A percentile compares a stretch with the other conserved stretches of the same genome.
Evolutionary conservation across 2,329 filamentous ascomycete genomes (phyloP).

Genomic region (Colletotrichum higginsianum): DNA sequence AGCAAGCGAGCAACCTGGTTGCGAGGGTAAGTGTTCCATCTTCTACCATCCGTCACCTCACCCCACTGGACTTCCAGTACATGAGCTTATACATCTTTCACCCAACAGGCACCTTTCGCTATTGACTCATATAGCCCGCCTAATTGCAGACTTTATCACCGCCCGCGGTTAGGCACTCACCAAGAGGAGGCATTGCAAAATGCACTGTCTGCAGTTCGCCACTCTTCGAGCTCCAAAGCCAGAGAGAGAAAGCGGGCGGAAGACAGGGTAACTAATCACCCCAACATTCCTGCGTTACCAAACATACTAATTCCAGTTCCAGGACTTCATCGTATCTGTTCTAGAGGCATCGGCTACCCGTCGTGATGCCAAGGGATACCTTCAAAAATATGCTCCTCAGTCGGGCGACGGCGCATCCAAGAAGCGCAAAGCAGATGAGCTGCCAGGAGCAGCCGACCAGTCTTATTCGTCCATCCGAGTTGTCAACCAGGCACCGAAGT

Average conservation of each 20-base stretch:
- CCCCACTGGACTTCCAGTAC: background rate
- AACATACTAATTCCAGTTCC: constrained; percentile 31
- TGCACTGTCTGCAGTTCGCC: constrained; percentile 35
- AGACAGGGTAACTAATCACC: constrained; percentile 58
- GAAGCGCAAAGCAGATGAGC: constrained; percentile 15
- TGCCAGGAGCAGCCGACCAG: constrained; percentile 21
- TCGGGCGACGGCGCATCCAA: constrained; percentile 21
- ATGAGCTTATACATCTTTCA: constrained; percentile 2
- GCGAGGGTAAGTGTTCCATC: constrained; percentile 21
- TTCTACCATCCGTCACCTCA: background rate
- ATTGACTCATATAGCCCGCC: constrained; percentile 30
- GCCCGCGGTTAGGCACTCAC: constrained; percentile 26
- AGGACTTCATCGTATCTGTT: constrained; percentile 90
- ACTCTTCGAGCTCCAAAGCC: constrained; percentile 36
- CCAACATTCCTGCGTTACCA: background rate
- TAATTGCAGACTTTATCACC: constrained; percentile 35
- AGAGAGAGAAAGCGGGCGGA: constrained; percentile 62
- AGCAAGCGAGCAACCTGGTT: constrained; percentile 34
- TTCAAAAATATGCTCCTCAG: constrained; percentile 80
- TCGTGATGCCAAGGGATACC: constrained; percentile 91
- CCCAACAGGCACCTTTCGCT: constrained; percentile 22
- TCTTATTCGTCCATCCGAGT: constrained; percentile 48
- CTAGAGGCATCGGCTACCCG: constrained; percentile 92
- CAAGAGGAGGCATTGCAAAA: constrained; percentile 36
- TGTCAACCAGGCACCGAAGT: constrained; percentile 52